Base-by-base conservation (phyloP, 169 alveolate genomes). In the Pseudocohnilembus persalinus region DNA sequence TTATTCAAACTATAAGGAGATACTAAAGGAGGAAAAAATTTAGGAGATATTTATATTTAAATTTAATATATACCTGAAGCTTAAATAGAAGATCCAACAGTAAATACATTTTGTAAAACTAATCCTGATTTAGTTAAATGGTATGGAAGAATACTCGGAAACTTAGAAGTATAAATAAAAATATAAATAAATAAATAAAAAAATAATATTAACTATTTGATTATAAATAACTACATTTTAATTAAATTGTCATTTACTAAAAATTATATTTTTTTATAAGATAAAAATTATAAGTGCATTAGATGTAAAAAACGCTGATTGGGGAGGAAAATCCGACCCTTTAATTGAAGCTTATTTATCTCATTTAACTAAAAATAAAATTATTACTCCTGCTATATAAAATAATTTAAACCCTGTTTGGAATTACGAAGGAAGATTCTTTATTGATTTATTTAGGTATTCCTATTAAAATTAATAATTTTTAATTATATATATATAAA, bases 351-450 rank as follows among this genome's bases (percentile, higher is more conserved):
- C 80, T 27, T 80, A 64, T 24, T 73, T 77, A 29, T 34, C 78
- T 1, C 77, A 77, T 78, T 68, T 34, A 29, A 24, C 1, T 16
- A 25, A 68, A 1, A 29, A 85, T 25, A 74, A 74, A 24, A 27
- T 85, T 35, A 30, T 78, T 35, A 85, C 86, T 26, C 30, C 35
- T 0, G 64, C 68, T 1, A 35, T 35, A 26, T 63, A 85, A 27
- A 74, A 85, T 74, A 64, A 76, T 34, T 74, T 85, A 49, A 81
- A 85, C 73, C 89, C 89, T 15, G 83, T 73, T 20, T 85, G 85
- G 85, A 77, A 85, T 78, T 78, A 73, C 31, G 1, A 34, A 26
- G 85, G 85, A 0, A 73, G 31, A 25, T 35, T 85, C 26, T 74
- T 75, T 4, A 29, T 85, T 11, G 65, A 77, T 15, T 6, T 85